Conservation (phyloP, 2,329 filamentous ascomycete species). For the Capronia epimyces region DNA sequence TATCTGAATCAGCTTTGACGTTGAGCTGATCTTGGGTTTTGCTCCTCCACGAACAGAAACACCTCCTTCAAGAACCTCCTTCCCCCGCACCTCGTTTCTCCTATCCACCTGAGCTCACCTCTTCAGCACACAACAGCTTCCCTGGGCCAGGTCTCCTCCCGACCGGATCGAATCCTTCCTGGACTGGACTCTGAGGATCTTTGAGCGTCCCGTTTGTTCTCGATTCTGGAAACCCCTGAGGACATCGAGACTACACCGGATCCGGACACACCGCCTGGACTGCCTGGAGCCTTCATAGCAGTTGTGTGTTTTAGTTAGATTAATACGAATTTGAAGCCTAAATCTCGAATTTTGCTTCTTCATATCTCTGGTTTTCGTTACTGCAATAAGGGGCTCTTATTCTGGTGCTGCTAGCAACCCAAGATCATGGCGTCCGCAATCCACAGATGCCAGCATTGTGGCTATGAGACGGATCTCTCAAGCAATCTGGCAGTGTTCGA, state of each 20-base stretch:
- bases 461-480: slow-evolving; percentile 36
- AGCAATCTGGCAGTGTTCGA: slow-evolving; percentile 35
- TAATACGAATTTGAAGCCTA: slow-evolving; percentile 28
- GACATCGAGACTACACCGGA: slow-evolving; percentile 9
- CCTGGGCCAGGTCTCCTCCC: slow-evolving; percentile 2
- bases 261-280: slow-evolving; percentile 17
- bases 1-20: slow-evolving; percentile 25
- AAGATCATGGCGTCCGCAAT: slow-evolving; percentile 36
- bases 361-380: slow-evolving; percentile 25
- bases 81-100: slow-evolving; percentile 21
- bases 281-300: slow-evolving; percentile 27
- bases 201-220: slow-evolving; percentile 3
- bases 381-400: slow-evolving; percentile 20
- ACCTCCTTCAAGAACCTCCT: slow-evolving; percentile 11
- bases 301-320: slow-evolving; percentile 28
- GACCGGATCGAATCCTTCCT: slow-evolving; percentile 1
- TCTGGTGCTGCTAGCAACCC: slow-evolving; percentile 15
- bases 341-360: slow-evolving; percentile 27
- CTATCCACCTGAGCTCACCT: slow-evolving; percentile 16
- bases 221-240: slow-evolving; percentile 13
- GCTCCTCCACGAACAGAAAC: slow-evolving; percentile 9
- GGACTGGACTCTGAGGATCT: slow-evolving; percentile 13
- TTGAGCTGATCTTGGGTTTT: slow-evolving; percentile 25
- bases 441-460: slow-evolving; percentile 39
- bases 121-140: slow-evolving; percentile 12